Base-by-base conservation (phyloP, 495 filamentous ascomycete species). In the Lepidopterella palustris region DNA sequence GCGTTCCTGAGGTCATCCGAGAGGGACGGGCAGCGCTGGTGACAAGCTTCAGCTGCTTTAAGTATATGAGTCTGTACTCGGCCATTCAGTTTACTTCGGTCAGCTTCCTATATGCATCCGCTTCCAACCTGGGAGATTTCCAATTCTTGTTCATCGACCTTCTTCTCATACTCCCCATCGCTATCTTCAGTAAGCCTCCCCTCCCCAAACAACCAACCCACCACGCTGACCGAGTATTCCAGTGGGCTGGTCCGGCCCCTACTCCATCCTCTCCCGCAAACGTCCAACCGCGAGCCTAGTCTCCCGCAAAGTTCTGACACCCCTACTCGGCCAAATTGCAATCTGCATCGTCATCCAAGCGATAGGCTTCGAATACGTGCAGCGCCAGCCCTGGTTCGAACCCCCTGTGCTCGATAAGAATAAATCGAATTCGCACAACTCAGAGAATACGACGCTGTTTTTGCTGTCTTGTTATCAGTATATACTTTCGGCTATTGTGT, bases 51-150 rank as follows among this genome's bases (percentile, higher is more conserved):
- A 95, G 89, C 74, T 99, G 95, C 76, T 99, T 99, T 77, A 99
- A 99, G 73, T 99, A 91, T 72, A 99, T 99, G 95, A 96, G 90
- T 67, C 75, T 99, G 59, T 99, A 99, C 74, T 97, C 92, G 4
- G 93, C 93, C 5, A 99, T 99, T 53, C 95, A 99, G 73, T 99
- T 99, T 77, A 95, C 90, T n/a, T 87, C 90, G 1, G 95, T 99
- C 70, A 96, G 89, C 82, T 96, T 99, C 68, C 78, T 99, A 24
- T 99, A 99, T 72, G 88, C 90, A 5, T 95, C 88, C 23, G 95
- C 86, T 18, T 97, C 92, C 20, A 99, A 99, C 71, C 80, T 99
- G 11, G 95, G 92, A 47, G 95, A 99, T 71, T 96, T 97, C 64
- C 93, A 97, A 82, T 98, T 96, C 69, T 78, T 99, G 2, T 97